These are phyloP conservation scores for Hygrocybe coccinea DNA, from an alignment of 768 basidiomycete species.

Conservation along the genomic window DNA sequence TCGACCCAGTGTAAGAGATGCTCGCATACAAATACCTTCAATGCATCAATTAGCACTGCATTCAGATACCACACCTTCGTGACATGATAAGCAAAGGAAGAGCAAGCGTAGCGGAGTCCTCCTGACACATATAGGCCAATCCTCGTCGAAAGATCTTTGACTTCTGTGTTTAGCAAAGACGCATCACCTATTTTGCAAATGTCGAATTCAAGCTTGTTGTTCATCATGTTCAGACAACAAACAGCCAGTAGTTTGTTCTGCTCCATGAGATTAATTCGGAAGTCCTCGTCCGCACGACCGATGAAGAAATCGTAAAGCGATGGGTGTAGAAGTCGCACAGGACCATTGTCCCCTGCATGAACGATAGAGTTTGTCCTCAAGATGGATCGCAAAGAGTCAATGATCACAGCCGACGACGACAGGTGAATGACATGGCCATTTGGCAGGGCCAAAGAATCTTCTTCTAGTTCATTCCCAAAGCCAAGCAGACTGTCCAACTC, in stretches of 20 bases:
- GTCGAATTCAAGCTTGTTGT: conserved; percentile 6
- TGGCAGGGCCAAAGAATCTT: neutral
- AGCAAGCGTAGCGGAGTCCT: conserved; percentile 1
- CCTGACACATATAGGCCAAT: neutral
- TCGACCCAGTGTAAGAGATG: conserved; percentile 34
- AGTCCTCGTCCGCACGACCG: neutral
- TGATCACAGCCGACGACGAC: neutral
- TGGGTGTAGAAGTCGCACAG: conserved; percentile 29
- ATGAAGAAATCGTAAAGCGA: conserved; percentile 33
- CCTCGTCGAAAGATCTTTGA: neutral
- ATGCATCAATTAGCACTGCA: neutral
- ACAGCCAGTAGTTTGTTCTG: neutral
- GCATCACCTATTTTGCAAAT: conserved; percentile 5
- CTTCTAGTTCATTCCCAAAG: neutral
- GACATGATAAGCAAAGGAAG: neutral
- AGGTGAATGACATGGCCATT: neutral
- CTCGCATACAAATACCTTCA: neutral
- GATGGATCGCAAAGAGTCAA: neutral
- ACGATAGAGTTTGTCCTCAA: neutral
- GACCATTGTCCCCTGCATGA: conserved; percentile 3
- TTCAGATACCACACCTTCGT: neutral
- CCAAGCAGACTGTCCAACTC: conserved; percentile 3
- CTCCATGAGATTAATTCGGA: neutral
- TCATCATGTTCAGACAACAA: neutral
- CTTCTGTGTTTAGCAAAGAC: neutral